Percentiles rank a stretch among this genome's conserved stretches.
phyloP scores from a whole-genome alignment of 2,329 filamentous ascomycete genomes.

The Pyrenochaeta sp. region DNA sequence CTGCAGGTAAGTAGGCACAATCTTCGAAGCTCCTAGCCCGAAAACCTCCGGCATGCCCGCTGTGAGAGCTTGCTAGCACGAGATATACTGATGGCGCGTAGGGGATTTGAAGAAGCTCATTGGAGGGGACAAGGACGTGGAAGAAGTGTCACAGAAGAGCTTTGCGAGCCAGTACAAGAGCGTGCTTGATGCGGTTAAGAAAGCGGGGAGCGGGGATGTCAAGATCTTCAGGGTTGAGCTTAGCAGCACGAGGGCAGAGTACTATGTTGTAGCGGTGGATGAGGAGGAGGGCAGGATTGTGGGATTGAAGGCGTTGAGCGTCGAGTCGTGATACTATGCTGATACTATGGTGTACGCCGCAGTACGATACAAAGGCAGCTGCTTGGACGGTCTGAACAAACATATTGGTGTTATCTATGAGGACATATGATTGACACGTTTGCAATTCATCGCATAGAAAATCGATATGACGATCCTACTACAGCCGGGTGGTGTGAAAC shows the following conservation, averaged over 20 bases:
- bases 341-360: too few relatives aligned
- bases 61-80: background rate
- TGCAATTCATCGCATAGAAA: too few relatives aligned
- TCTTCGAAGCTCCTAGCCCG: too few relatives aligned
- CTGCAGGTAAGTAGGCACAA: slow-evolving; percentile 60
- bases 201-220: slow-evolving; percentile 72
- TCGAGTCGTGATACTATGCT: slow-evolving; percentile 66
- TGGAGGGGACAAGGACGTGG: slow-evolving; percentile 64
- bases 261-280: slow-evolving; percentile 77
- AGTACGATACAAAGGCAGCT: too few relatives aligned
- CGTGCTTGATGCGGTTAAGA: slow-evolving; percentile 72
- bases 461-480: too few relatives aligned
- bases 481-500: too few relatives aligned
- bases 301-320: slow-evolving; percentile 77
- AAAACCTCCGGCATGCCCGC: too few relatives aligned
- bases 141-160: slow-evolving; percentile 70
- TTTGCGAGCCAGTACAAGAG: slow-evolving; percentile 78
- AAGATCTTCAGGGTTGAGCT: slow-evolving; percentile 76
- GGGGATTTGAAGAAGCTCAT: slow-evolving; percentile 76
- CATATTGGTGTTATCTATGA: too few relatives aligned
- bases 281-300: slow-evolving; percentile 68
- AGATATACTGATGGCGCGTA: too few relatives aligned
- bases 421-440: too few relatives aligned
- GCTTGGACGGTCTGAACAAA: too few relatives aligned
- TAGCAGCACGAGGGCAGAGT: slow-evolving; percentile 72